Percentiles rank a stretch among this genome's conserved stretches.
phyloP scores from a whole-genome alignment of 1,284 basidiomycete genomes.

The Peniophora sp. region DNA sequence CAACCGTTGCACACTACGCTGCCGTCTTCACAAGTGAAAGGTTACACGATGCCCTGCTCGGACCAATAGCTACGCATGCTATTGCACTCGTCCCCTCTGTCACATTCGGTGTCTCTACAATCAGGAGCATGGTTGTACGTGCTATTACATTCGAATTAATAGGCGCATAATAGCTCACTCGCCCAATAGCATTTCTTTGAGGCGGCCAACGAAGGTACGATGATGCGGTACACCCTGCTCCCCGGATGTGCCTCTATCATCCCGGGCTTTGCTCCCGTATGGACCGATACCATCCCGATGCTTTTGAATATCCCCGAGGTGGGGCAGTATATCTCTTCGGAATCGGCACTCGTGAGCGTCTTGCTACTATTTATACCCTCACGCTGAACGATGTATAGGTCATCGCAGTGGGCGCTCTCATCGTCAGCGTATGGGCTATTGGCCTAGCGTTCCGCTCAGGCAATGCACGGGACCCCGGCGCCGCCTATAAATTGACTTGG shows the following conservation, averaged over 20 bases:
- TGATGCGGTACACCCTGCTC: constrained; percentile 11
- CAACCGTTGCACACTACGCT: constrained; percentile 56
- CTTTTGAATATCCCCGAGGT: constrained; percentile 4
- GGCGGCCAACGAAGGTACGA: constrained; percentile 3
- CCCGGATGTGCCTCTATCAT: constrained; percentile 12
- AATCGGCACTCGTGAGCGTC: constrained; percentile 8
- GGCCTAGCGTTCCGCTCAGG: not conserved
- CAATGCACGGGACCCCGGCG: not conserved
- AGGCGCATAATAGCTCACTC: constrained; percentile 1
- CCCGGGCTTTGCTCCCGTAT: constrained; percentile 7
- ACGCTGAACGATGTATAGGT: not conserved
- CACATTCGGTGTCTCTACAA: constrained; percentile 36
- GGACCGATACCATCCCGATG: constrained; percentile 1
- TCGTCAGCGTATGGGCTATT: not conserved
- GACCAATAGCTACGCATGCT: constrained; percentile 50
- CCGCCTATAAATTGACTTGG: constrained; percentile 10
- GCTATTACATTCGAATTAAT: not conserved
- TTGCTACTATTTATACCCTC: not conserved
- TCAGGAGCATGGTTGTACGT: constrained; percentile 36
- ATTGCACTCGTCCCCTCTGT: constrained; percentile 48
- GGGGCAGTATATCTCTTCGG: constrained; percentile 5
- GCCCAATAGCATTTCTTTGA: constrained; percentile 8
- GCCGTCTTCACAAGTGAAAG: constrained; percentile 47
- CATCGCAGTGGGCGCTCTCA: not conserved
- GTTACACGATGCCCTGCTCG: constrained; percentile 41